Evolutionary conservation across 2,329 filamentous ascomycete species (phyloP).

Genomic region (Aspergillus novofumigatus): DNA sequence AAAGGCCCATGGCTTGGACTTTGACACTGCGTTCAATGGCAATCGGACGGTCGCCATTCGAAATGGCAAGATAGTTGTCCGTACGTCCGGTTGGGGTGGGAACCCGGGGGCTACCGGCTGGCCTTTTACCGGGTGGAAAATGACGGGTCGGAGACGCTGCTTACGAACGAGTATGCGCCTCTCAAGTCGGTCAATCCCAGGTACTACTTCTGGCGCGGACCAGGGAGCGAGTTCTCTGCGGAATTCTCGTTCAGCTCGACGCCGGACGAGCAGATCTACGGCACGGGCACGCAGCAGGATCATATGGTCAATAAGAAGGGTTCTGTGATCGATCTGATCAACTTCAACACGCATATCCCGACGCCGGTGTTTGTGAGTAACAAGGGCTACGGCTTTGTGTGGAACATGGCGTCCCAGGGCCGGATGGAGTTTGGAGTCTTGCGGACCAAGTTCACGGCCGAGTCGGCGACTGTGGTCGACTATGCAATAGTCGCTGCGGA

Average conservation of each 20-base stretch:
- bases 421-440: slow-evolving; percentile 56
- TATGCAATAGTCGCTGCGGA: slow-evolving; percentile 56
- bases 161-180: slow-evolving; percentile 33
- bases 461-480: slow-evolving; percentile 52
- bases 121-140: slow-evolving; percentile 33
- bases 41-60: slow-evolving; percentile 26
- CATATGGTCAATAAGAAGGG: slow-evolving; percentile 58
- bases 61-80: slow-evolving; percentile 36
- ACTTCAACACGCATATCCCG: slow-evolving; percentile 61
- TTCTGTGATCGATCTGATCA: slow-evolving; percentile 56
- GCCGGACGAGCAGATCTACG: slow-evolving; percentile 54
- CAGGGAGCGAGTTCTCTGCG: slow-evolving; percentile 33
- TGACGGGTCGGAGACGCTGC: slow-evolving; percentile 31
- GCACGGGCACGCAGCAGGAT: slow-evolving; percentile 64
- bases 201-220: slow-evolving; percentile 33
- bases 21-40: slow-evolving; percentile 30
- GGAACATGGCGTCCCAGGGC: slow-evolving; percentile 61
- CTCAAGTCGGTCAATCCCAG: slow-evolving; percentile 34
- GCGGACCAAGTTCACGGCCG: slow-evolving; percentile 54
- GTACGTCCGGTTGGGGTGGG: slow-evolving; percentile 29
- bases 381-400: slow-evolving; percentile 57
- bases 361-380: slow-evolving; percentile 58
- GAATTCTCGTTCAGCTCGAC: slow-evolving; percentile 36
- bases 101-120: slow-evolving; percentile 31
- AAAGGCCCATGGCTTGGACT: slow-evolving; percentile 28